Conservation (phyloP, 108 stramenopile species). For the Nannochloropsis salina region DNA sequence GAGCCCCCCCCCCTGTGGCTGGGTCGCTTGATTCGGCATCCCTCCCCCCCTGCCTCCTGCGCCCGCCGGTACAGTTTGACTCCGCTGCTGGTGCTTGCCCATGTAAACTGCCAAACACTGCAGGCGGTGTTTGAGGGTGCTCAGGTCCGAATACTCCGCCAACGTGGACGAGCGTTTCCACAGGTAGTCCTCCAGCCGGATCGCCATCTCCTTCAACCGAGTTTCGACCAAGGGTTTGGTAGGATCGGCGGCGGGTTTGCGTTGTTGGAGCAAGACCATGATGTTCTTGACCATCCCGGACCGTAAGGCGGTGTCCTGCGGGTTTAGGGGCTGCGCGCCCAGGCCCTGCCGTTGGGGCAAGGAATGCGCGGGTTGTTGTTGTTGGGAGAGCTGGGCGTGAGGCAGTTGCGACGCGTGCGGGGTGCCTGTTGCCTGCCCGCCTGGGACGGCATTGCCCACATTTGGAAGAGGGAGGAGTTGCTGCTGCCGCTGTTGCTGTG, state of each 20-base stretch:
- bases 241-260: slow-evolving; percentile 75
- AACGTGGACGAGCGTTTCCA: slow-evolving; percentile 79
- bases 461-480: neutral
- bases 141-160: slow-evolving; percentile 79
- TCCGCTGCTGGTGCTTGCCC: neutral
- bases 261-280: slow-evolving; percentile 80
- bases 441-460: no score
- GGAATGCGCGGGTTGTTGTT: neutral
- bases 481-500: neutral
- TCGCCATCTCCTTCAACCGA: slow-evolving; percentile 85
- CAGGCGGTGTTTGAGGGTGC: slow-evolving; percentile 81
- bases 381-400: neutral
- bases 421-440: no score
- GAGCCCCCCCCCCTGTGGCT: slow-evolving; percentile 37
- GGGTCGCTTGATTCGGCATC: slow-evolving; percentile 66
- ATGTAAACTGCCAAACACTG: slow-evolving; percentile 73
- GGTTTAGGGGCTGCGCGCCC: neutral
- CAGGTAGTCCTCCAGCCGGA: slow-evolving; percentile 82
- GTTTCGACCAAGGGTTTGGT: slow-evolving; percentile 90
- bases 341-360: neutral
- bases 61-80: neutral
- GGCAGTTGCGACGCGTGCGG: no score
- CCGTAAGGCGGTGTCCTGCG: neutral
- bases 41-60: slow-evolving; percentile 64
- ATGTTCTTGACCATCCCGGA: slow-evolving; percentile 40